These are phyloP conservation scores for Helianthus tuberosus DNA, from an alignment of 129 eudicot species.

Conservation along the genomic window DNA sequence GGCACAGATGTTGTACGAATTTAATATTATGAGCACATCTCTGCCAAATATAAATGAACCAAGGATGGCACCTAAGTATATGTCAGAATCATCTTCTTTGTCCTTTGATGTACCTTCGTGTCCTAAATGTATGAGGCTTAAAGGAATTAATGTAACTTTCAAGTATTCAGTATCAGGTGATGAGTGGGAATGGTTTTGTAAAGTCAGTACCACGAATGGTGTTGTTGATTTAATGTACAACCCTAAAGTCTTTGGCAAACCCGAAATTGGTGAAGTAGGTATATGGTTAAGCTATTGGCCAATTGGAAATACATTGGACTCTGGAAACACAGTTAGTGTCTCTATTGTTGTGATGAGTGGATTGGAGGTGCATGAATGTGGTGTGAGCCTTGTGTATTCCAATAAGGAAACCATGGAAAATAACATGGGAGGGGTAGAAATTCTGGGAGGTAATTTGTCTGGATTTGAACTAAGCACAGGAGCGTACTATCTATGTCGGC, in stretches of 20 bases:
- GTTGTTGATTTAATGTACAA: constrained; percentile 32
- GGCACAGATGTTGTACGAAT: constrained; percentile 36
- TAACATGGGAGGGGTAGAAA: not conserved
- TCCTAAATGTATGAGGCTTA: constrained; percentile 18
- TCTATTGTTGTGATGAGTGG: constrained; percentile 17
- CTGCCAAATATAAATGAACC: constrained; percentile 13
- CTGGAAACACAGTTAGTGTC: constrained; percentile 20
- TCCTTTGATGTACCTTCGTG: constrained; percentile 30
- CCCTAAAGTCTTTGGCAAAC: constrained; percentile 34
- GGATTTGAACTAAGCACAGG: constrained; percentile 13
- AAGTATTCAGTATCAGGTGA: not conserved
- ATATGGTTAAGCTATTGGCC: constrained; percentile 44
- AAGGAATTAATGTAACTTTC: constrained; percentile 23
- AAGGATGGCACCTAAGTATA: not conserved
- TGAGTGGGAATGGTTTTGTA: constrained; percentile 21
- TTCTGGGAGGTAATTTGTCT: not conserved
- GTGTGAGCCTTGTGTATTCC: constrained; percentile 30
- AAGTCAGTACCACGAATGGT: not conserved
- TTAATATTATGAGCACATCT: constrained; percentile 27
- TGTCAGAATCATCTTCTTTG: constrained; percentile 14
- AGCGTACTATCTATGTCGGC: constrained; percentile 9
- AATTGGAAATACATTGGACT: constrained; percentile 8
- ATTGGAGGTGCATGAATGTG: constrained; percentile 19
- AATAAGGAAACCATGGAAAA: not conserved
- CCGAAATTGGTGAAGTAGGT: constrained; percentile 18